A percentile compares a stretch with the other conserved stretches of the same genome.
Conservation (phyloP, 345 rosid species). For the Hypericum perforatum region DNA sequence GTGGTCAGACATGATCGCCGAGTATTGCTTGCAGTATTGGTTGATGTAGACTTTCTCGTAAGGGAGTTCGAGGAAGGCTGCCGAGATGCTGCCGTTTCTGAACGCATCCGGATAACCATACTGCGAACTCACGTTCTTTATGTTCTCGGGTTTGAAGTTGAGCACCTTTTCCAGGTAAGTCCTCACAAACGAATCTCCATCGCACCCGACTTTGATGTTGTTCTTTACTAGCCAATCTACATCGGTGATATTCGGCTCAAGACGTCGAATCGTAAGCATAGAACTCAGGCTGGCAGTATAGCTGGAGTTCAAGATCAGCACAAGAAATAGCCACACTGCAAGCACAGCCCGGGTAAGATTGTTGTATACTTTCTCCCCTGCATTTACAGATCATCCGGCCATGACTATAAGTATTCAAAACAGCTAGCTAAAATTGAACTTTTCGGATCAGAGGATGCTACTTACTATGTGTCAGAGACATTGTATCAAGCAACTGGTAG, state of each 20-base stretch:
- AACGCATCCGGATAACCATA: slow-evolving; percentile 19
- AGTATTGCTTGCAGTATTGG: slow-evolving; percentile 29
- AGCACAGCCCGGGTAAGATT: slow-evolving; percentile 40
- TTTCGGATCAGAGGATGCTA: not conserved
- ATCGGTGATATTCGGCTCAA: slow-evolving; percentile 28
- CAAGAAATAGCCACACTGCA: slow-evolving; percentile 51
- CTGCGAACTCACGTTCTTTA: slow-evolving; percentile 14
- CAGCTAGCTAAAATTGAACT: not conserved
- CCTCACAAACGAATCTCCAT: slow-evolving; percentile 36
- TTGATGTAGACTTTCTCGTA: slow-evolving; percentile 32
- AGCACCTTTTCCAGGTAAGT: slow-evolving; percentile 27
- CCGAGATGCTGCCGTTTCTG: slow-evolving; percentile 20
- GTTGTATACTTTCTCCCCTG: slow-evolving; percentile 36
- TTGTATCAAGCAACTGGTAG: too few species aligned
- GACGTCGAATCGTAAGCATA: slow-evolving; percentile 37
- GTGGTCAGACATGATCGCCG: slow-evolving; percentile 13
- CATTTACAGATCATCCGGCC: not conserved
- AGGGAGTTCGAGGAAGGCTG: slow-evolving; percentile 49
- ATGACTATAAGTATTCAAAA: too few species aligned
- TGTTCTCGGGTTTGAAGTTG: slow-evolving; percentile 13
- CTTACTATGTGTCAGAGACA: too few species aligned
- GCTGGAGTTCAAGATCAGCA: slow-evolving; percentile 41
- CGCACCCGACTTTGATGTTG: slow-evolving; percentile 38
- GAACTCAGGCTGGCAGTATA: slow-evolving; percentile 53
- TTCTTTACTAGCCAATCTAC: slow-evolving; percentile 21